Percentiles rank a stretch among this genome's conserved stretches.
These are phyloP conservation scores for Musa schizocarpa DNA, from an alignment of 176 grass and related monocot species.

Conservation along the genomic window DNA sequence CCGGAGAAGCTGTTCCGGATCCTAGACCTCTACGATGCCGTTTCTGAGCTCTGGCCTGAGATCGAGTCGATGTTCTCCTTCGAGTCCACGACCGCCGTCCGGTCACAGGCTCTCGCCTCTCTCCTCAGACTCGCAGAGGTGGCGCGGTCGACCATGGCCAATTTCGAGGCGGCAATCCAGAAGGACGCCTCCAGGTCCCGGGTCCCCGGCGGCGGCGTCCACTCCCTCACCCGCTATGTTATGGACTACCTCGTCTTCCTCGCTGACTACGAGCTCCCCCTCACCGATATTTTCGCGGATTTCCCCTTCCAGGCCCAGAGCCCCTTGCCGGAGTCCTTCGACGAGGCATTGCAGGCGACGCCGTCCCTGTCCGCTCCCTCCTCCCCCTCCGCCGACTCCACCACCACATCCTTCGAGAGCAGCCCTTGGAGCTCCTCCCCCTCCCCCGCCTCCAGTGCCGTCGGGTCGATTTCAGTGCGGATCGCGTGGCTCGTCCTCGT, in stretches of 20 bases:
- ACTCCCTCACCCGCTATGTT: slow-evolving; percentile 48
- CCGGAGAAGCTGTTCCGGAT: slow-evolving; percentile 55
- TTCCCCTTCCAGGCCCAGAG: neutral
- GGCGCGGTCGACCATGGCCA: slow-evolving; percentile 3
- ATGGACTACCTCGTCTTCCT: slow-evolving; percentile 69
- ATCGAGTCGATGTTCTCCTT: slow-evolving; percentile 27
- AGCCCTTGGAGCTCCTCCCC: neutral
- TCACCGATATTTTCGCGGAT: slow-evolving; percentile 25
- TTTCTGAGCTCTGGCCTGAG: slow-evolving; percentile 25
- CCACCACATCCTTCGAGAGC: neutral
- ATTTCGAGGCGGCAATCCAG: slow-evolving; percentile 51
- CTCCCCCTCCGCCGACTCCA: neutral
- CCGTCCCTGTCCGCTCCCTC: neutral
- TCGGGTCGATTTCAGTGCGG: neutral
- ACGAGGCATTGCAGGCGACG: neutral
- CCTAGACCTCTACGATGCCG: slow-evolving; percentile 45
- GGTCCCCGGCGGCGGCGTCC: slow-evolving; percentile 36
- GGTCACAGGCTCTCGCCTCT: neutral
- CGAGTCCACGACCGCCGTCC: slow-evolving; percentile 12
- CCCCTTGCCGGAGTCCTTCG: neutral
- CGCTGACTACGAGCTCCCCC: slow-evolving; percentile 42
- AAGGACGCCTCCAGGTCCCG: slow-evolving; percentile 30
- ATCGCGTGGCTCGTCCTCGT: slow-evolving; percentile 33
- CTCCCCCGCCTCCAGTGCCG: neutral
- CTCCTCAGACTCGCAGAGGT: slow-evolving; percentile 24